Evolutionary conservation across 208 protist species (phyloP).

Genomic region (Plasmodiophora brassicae): DNA sequence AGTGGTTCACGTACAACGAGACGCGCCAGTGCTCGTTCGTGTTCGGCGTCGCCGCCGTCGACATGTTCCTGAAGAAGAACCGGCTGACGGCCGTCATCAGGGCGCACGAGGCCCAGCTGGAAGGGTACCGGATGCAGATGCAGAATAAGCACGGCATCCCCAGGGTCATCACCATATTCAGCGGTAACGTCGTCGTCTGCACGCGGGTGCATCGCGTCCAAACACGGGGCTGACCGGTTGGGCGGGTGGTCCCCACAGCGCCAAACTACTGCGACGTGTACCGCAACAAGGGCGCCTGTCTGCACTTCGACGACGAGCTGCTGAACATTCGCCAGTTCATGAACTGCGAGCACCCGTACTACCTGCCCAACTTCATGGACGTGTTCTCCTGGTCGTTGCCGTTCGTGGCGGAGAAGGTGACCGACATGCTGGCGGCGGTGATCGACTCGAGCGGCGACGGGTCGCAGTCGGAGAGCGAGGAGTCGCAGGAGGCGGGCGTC

Average conservation of each 20-base stretch:
- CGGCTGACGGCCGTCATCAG: slow-evolving; percentile 86
- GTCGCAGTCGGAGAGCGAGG: slow-evolving; percentile 23
- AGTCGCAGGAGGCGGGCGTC: slow-evolving; percentile 10
- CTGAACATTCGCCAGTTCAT: slow-evolving; percentile 96
- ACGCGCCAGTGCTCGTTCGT: slow-evolving; percentile 71
- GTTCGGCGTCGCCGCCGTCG: slow-evolving; percentile 73
- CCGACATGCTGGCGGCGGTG: slow-evolving; percentile 45
- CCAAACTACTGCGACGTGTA: slow-evolving; percentile 95
- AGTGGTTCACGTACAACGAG: slow-evolving; percentile 63
- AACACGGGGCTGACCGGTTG: too few species aligned
- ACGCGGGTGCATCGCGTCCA: too few species aligned
- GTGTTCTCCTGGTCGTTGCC: slow-evolving; percentile 91
- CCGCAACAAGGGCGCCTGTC: slow-evolving; percentile 85
- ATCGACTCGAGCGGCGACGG: background rate
- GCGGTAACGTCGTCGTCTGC: background rate
- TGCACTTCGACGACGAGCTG: slow-evolving; percentile 82
- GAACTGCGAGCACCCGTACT: slow-evolving; percentile 86
- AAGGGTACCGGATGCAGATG: slow-evolving; percentile 73
- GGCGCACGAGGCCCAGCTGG: slow-evolving; percentile 81
- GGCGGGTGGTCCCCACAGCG: too few species aligned
- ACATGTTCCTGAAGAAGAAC: slow-evolving; percentile 85
- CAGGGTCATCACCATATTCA: slow-evolving; percentile 82
- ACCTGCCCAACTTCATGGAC: slow-evolving; percentile 94
- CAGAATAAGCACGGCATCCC: slow-evolving; percentile 81
- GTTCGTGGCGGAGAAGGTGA: slow-evolving; percentile 87